A percentile compares a stretch with the other conserved stretches of the same genome.
Conservation (phyloP, 768 basidiomycete genomes). For the Suillus paluster region DNA sequence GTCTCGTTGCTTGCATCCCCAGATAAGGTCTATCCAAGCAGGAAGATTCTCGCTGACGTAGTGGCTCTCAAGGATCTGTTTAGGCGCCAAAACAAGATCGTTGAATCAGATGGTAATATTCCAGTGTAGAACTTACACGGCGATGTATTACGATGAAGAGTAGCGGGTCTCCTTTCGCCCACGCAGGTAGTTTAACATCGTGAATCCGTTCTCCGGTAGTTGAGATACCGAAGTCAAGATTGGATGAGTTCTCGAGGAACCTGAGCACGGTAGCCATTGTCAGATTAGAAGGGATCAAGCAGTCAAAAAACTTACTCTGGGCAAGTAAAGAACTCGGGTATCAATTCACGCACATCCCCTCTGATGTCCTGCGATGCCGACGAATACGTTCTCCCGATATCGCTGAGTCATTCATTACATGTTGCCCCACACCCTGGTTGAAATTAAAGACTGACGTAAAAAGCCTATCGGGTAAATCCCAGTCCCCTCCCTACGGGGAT, state of each 20-base stretch:
- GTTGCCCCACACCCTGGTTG: too few relatives aligned
- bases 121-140: conserved; percentile 46
- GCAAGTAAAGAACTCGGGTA: conserved; percentile 86
- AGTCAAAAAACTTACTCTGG: conserved; percentile 63
- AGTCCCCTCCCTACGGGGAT: conserved; percentile 78
- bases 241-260: conserved; percentile 80
- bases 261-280: conserved; percentile 41
- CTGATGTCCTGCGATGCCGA: conserved; percentile 86
- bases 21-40: conserved; percentile 93
- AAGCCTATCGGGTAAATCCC: conserved; percentile 89
- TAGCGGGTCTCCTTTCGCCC: conserved; percentile 85
- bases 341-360: conserved; percentile 92
- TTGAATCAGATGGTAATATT: not conserved
- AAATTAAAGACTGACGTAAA: conserved; percentile 57
- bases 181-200: conserved; percentile 86
- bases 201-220: conserved; percentile 81
- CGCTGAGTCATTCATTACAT: conserved; percentile 44
- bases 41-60: conserved; percentile 84
- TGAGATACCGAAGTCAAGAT: conserved; percentile 79
- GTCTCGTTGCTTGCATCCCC: conserved; percentile 88
- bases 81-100: not conserved
- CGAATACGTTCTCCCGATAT: conserved; percentile 78
- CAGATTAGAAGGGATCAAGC: not conserved
- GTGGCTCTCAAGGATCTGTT: conserved; percentile 84
- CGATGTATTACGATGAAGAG: conserved; percentile 83